phyloP scores from a whole-genome alignment of 1,139 yeast genomes.

The Blastobotrys apis region DNA sequence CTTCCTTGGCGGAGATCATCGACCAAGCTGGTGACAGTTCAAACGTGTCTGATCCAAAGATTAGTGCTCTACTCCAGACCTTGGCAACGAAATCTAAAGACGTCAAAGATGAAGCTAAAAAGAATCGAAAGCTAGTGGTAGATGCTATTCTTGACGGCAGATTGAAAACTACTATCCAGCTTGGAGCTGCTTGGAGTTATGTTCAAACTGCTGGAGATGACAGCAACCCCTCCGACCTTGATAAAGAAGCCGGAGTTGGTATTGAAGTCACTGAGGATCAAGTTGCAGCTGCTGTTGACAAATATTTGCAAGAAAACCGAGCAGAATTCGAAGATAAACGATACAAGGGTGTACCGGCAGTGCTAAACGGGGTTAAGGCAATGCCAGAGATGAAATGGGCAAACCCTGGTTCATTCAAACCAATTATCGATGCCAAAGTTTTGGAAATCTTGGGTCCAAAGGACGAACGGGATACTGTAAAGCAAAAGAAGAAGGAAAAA shows the following conservation, averaged over 20 bases:
- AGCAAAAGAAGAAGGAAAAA: conserved; percentile 58
- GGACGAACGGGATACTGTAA: conserved; percentile 86
- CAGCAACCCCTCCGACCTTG: conserved; percentile 47
- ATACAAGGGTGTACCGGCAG: conserved; percentile 69
- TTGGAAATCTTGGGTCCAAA: conserved; percentile 80
- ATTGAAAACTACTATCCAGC: conserved; percentile 64
- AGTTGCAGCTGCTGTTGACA: conserved; percentile 52
- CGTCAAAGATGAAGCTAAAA: conserved; percentile 25
- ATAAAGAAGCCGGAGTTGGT: conserved; percentile 77
- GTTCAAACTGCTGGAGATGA: conserved; percentile 43
- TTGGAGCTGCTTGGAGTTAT: conserved; percentile 76
- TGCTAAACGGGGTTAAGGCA: conserved; percentile 72
- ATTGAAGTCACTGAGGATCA: conserved; percentile 62
- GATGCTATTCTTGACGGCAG: conserved; percentile 61
- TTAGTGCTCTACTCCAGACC: conserved; percentile 64
- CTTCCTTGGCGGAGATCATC: conserved; percentile 59
- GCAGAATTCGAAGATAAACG: conserved; percentile 62
- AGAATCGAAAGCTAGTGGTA: conserved; percentile 49
- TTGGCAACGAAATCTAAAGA: conserved; percentile 52
- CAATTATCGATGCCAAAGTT: conserved; percentile 72
- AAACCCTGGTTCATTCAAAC: conserved; percentile 77
- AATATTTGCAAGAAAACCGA: conserved; percentile 56
- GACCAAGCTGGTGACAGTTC: conserved; percentile 38
- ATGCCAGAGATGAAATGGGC: conserved; percentile 87
- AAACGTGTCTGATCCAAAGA: conserved; percentile 44